phyloP scores from a whole-genome alignment of 2,329 filamentous ascomycete species.

The Daldinia sp. region DNA sequence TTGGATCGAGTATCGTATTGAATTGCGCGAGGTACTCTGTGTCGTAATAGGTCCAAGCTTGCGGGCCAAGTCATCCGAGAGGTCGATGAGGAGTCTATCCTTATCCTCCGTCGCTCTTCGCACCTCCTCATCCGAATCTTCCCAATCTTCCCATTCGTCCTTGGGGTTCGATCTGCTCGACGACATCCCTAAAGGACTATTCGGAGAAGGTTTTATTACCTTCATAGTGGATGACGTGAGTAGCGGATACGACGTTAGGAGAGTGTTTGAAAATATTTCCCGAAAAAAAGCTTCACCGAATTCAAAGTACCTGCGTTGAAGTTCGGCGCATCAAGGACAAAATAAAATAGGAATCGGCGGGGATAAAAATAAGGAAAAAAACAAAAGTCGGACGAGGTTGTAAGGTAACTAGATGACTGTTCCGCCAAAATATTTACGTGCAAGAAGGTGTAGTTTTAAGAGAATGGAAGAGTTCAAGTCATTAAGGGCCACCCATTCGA shows the following conservation, averaged over 20 bases:
- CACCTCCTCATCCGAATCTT: constrained; percentile 35
- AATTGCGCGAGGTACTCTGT: constrained; percentile 26
- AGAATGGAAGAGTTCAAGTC: constrained; percentile 16
- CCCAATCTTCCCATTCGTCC: constrained; percentile 49
- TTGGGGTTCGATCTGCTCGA: constrained; percentile 22
- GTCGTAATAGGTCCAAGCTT: constrained; percentile 30
- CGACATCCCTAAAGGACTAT: constrained; percentile 35
- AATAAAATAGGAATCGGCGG: constrained; percentile 4
- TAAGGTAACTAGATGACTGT: constrained; percentile 5
- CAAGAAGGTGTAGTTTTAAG: constrained; percentile 4
- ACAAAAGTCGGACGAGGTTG: constrained; percentile 10
- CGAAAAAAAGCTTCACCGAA: constrained; percentile 35
- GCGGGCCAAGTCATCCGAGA: constrained; percentile 31
- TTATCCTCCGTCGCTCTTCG: constrained; percentile 19
- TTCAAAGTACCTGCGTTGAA: constrained; percentile 44
- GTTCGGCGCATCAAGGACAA: constrained; percentile 17
- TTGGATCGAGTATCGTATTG: constrained; percentile 49
- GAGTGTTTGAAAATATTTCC: neutral
- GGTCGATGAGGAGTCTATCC: constrained; percentile 39
- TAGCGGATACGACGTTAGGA: constrained; percentile 3
- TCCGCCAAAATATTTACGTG: constrained; percentile 3
- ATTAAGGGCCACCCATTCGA: constrained; percentile 28
- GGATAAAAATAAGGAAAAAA: constrained; percentile 11
- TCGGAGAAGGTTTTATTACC: constrained; percentile 28
- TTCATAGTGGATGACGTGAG: constrained; percentile 38